Evolutionary conservation across 75 land plant genomes (phyloP).

Genomic region (Pinus tabuliformis): DNA sequence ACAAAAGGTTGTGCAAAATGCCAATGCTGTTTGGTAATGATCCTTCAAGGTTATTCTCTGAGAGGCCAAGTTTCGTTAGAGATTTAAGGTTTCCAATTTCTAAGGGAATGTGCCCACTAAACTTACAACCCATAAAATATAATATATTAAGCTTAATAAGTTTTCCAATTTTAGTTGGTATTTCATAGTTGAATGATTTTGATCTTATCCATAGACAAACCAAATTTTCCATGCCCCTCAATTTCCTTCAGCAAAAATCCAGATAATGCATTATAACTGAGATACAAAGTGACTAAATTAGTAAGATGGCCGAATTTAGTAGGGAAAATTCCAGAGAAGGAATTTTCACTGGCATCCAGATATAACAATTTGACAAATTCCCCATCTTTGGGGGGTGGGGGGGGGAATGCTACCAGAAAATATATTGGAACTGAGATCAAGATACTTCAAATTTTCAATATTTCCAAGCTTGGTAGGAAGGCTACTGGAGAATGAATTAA

Average conservation of each 20-base stretch:
- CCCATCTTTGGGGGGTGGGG: constrained; percentile 22
- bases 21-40: constrained; percentile 41
- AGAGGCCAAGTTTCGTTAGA: constrained; percentile 34
- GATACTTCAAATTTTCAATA: constrained; percentile 26
- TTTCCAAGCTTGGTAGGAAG: constrained; percentile 48
- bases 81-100: constrained; percentile 30
- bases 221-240: constrained; percentile 28
- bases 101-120: constrained; percentile 49
- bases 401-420: constrained; percentile 49
- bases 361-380: constrained; percentile 23
- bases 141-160: constrained; percentile 27
- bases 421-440: constrained; percentile 40
- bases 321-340: constrained; percentile 47
- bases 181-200: constrained; percentile 25
- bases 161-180: constrained; percentile 48
- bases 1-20: constrained; percentile 24
- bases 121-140: constrained; percentile 29
- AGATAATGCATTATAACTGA: constrained; percentile 33
- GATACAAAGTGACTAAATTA: constrained; percentile 33
- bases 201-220: constrained; percentile 16
- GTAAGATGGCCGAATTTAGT: constrained; percentile 30
- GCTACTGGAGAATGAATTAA: constrained; percentile 40
- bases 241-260: constrained; percentile 35
- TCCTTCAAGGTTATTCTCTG: constrained; percentile 39
- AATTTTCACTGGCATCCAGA: constrained; percentile 44